Evolutionary conservation across 768 basidiomycete genomes (phyloP), one percentile per base, ranked within the genome.

Genomic region (Calocybe cyanea): DNA sequence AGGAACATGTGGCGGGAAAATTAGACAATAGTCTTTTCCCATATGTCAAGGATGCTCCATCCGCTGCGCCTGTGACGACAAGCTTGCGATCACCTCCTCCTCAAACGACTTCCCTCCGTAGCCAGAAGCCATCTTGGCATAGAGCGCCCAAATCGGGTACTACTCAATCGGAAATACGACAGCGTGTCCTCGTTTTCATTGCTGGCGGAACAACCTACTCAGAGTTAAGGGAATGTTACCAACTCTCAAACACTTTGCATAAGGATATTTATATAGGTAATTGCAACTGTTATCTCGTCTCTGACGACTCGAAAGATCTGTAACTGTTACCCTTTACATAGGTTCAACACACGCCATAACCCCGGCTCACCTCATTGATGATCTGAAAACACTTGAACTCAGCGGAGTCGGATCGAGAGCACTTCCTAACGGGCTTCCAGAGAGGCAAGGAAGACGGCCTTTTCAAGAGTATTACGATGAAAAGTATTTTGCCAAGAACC

Each of bases 141-240:
- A 81, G 85, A 55, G 84, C 86, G 1, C 80, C 80, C 4, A 78
- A 75, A 54, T 63, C 79, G 3, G 75, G 72, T 3, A 71, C 70
- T 19, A 61, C 68, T 2, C 60, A 69, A 17, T 57, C 67, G 24
- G 77, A 67, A 70, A 84, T 77, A 41, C 76, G 81, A 48, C 86
- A 91, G 63, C 77, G 95, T 21, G 57, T 96, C 11, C 73, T 99
- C 28, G 78, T 97, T 14, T 98, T 98, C 64, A 73, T 97, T 18
- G 88, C 90, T 11, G 96, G 96, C 28, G 96, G 96, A 2, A 84
- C 94, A 78, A 94, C 96, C 1, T 93, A 92, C 62, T 95, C 93
- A 0, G 96, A 99, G 66, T 85, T 94, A 65, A 76, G 95, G 49
- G 82, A 92, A 57, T 85, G 81, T 37, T 98, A 97, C 59, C 74